phyloP scores from a whole-genome alignment of 306 rosid species.

The Crataegus laevigata region DNA sequence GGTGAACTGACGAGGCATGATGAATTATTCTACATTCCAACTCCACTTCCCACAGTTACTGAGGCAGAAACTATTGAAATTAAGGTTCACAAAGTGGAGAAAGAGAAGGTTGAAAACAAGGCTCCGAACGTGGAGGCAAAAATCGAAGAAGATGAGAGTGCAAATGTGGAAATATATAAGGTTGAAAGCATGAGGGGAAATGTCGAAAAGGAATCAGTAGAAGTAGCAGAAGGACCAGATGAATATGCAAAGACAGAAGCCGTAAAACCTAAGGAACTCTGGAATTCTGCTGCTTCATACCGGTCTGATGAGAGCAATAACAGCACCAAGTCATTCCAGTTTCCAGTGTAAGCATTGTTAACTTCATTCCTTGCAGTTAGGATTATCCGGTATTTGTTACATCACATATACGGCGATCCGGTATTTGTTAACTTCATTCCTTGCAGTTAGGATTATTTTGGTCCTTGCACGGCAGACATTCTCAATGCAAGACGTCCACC shows the following conservation, averaged over 20 bases:
- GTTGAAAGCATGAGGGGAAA: neutral
- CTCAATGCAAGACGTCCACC: neutral
- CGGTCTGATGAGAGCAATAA: conserved; percentile 21
- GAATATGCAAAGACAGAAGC: neutral
- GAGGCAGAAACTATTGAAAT: conserved; percentile 1
- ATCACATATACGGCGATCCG: no score
- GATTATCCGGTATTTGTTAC: neutral
- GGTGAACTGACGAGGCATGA: conserved; percentile 32
- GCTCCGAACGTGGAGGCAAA: neutral
- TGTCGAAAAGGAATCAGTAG: conserved; percentile 2
- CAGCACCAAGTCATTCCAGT: conserved; percentile 50
- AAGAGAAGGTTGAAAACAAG: neutral
- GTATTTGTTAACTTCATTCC: neutral
- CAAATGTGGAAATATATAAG: neutral
- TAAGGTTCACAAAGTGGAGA: neutral
- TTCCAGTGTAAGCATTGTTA: conserved; percentile 41
- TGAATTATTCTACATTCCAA: conserved; percentile 7
- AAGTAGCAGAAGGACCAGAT: neutral
- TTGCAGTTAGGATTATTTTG: neutral
- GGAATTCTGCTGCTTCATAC: neutral
- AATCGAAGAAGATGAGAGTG: neutral
- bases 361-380: neutral
- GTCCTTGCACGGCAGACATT: neutral
- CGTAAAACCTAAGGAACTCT: neutral
- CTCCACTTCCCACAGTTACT: conserved; percentile 14